Conservation (phyloP, 257 asterid species). For the Nicotiana benthamiana region DNA sequence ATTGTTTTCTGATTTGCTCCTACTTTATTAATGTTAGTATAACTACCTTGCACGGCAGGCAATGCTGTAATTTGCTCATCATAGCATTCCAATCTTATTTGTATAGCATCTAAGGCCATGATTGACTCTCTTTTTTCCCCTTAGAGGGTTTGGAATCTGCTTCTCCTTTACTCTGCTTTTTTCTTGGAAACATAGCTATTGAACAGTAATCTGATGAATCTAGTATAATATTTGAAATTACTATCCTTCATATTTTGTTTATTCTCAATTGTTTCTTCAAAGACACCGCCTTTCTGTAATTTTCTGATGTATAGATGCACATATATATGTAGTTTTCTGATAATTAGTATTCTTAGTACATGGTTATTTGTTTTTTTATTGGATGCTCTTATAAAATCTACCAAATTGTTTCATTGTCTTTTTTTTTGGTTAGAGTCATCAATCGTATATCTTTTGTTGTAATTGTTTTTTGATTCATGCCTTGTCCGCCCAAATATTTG, state of each 20-base stretch:
- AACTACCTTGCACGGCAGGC: not conserved
- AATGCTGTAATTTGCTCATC: not conserved
- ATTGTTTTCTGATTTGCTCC: not conserved
- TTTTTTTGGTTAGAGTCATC: not conserved
- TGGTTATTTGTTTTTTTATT: not conserved
- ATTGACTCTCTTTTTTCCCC: not conserved
- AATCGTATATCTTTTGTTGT: not conserved
- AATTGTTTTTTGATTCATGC: not conserved
- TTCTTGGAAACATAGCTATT: not conserved
- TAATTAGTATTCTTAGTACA: not conserved
- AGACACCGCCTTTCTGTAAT: not conserved
- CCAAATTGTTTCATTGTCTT: not conserved
- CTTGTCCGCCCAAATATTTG: not conserved
- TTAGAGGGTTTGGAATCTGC: not conserved
- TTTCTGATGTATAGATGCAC: not conserved
- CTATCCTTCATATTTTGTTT: not conserved
- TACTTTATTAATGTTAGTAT: not conserved
- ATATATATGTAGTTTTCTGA: not conserved
- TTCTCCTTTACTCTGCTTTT: not conserved
- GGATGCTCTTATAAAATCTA: not conserved
- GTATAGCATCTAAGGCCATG: not conserved
- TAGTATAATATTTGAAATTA: not conserved
- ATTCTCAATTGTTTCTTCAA: not conserved
- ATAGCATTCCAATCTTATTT: not conserved
- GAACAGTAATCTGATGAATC: not conserved